Base-by-base conservation (phyloP, 2,329 filamentous ascomycete genomes). In the Aureobasidium sp. region DNA sequence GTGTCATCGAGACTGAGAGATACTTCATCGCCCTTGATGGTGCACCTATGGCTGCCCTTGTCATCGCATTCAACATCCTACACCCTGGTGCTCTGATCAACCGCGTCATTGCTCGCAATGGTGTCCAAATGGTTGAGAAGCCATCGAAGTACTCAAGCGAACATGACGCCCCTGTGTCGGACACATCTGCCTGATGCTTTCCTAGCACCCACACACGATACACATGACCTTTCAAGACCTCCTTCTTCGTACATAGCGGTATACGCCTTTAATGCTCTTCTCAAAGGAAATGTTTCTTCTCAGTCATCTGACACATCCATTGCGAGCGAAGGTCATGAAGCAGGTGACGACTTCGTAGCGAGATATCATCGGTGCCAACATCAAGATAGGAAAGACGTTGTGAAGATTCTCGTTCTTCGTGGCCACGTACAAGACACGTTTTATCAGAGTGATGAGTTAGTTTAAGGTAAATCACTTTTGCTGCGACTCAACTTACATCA, bases 21-120 rank as follows among this genome's bases (percentile, higher is more conserved):
- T 73, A 76, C 20, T 81, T 82, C 67, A 78, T 83, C 67, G 70
- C 77, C 6, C 69, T 83, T 3, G 81, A 83, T 65, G 80, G 81
- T n/a, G 76, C 76, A 4, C 82, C 83, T 79, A 79, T 84, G 56
- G 72, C 73, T 3, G 68, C 82, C 13, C 76, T 80, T 2, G 72
- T 74, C n/a, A 62, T 77, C 4, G 70, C 68, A 0, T 69, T 83
- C 63, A 83, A 79, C 1, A 64, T 74, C 0, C 75, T 80, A 53
- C 80, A 83, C 66, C 81, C 81, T 0, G 77, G 76, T 7, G 20
- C 27, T 6, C 39, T 62, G 60, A 34, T 62, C 50, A 56, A 66
- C 63, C 44, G 57, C 6, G n/a, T 60, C 46, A 36, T 51, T 9
- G 34, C 44, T 57, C 53, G 29, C 29, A 34, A 57, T 17, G 53